phyloP scores from a whole-genome alignment of 2,329 filamentous ascomycete genomes.

The Fusarium pininemorale region DNA sequence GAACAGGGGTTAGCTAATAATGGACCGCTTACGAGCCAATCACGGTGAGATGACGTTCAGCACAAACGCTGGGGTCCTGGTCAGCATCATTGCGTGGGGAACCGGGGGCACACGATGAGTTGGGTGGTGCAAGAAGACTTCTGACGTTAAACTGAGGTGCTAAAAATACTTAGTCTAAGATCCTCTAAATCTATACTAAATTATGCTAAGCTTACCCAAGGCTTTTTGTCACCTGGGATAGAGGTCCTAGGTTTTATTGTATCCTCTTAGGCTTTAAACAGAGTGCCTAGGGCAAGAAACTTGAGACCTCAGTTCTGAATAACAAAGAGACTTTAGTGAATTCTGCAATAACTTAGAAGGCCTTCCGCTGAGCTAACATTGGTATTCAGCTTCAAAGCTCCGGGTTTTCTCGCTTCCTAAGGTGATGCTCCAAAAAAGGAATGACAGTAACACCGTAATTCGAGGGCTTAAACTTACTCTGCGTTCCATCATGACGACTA shows the following conservation, averaged over 20 bases:
- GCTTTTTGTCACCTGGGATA: too few relatives aligned
- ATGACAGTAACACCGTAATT: background rate
- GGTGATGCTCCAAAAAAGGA: background rate
- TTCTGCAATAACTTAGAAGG: background rate
- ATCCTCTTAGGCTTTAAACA: background rate
- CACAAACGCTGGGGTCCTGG: slow-evolving; percentile 40
- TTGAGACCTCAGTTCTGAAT: background rate
- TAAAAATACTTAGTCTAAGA: too few relatives aligned
- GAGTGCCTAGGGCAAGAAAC: background rate
- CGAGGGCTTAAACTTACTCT: background rate
- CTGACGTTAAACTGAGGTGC: too few relatives aligned
- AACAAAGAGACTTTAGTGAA: background rate
- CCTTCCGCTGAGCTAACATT: accelerated
- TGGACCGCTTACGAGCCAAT: slow-evolving; percentile 46
- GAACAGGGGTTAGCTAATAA: slow-evolving; percentile 45
- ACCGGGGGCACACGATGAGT: slow-evolving; percentile 30
- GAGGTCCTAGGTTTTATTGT: too few relatives aligned
- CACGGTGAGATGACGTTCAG: slow-evolving; percentile 48
- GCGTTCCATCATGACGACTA: background rate
- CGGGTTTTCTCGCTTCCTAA: background rate
- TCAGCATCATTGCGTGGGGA: slow-evolving; percentile 40
- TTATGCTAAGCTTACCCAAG: too few relatives aligned
- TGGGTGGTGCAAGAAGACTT: background rate
- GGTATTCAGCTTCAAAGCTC: too few relatives aligned
- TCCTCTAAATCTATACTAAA: too few relatives aligned